Percentiles rank a stretch among this genome's conserved stretches.
phyloP scores from a whole-genome alignment of 108 stramenopile genomes.

The Aurantiochytrium sp. region DNA sequence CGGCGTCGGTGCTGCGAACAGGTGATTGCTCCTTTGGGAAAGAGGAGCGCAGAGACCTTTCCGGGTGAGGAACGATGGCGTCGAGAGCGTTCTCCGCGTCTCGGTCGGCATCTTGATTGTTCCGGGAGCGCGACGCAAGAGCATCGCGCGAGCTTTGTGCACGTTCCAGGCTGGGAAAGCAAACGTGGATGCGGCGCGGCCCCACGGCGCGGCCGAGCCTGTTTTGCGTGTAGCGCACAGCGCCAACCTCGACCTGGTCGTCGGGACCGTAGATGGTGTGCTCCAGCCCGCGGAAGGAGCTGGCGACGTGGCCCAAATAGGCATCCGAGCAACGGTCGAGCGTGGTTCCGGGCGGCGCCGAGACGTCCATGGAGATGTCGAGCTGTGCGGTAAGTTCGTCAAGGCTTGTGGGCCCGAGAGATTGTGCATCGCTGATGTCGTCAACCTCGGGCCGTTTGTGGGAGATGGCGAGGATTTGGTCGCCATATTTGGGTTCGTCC shows the following conservation, averaged over 20 bases:
- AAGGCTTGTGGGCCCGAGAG: too few relatives aligned
- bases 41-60: background rate
- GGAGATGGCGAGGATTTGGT: background rate
- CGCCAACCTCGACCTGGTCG: background rate
- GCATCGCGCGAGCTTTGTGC: background rate
- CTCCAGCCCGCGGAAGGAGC: background rate
- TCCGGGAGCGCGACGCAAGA: background rate
- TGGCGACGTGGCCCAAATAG: background rate
- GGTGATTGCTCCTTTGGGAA: too few relatives aligned
- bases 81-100: background rate
- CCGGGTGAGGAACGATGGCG: background rate
- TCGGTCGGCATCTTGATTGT: background rate
- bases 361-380: background rate
- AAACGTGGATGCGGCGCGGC: background rate
- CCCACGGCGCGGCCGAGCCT: background rate
- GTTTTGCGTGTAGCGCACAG: conserved; percentile 15
- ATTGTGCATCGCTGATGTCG: background rate
- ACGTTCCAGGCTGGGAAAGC: background rate
- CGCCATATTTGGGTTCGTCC: background rate
- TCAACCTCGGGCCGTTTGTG: background rate
- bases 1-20: too few relatives aligned
- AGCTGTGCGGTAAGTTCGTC: background rate
- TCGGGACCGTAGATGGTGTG: background rate
- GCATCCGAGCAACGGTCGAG: background rate
- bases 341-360: background rate